These are phyloP conservation scores for Candida sp. DNA, from an alignment of 1,139 yeast genomes.

Conservation along the genomic window DNA sequence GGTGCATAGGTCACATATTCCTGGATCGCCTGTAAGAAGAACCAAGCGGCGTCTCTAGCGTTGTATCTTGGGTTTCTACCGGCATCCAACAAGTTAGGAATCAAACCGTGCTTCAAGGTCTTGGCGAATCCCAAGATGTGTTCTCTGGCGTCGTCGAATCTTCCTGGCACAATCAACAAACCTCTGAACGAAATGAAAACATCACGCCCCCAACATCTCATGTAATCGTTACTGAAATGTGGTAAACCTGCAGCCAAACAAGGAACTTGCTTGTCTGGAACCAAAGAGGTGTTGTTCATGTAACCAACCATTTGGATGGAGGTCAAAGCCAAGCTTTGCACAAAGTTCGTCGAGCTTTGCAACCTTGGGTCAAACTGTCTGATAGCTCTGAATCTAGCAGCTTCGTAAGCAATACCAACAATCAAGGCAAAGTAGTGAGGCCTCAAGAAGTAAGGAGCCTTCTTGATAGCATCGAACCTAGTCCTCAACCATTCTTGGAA, in stretches of 20 bases:
- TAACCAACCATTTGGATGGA: constrained; percentile 88
- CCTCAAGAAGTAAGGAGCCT: constrained; percentile 76
- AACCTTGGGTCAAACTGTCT: constrained; percentile 57
- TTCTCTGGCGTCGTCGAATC: constrained; percentile 76
- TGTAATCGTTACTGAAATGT: constrained; percentile 86
- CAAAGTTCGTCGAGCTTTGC: constrained; percentile 68
- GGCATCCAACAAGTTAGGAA: constrained; percentile 91
- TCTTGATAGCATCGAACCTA: constrained; percentile 66
- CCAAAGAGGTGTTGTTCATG: constrained; percentile 76
- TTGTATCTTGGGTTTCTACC: constrained; percentile 94
- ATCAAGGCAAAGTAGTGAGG: constrained; percentile 89
- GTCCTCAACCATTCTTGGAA: constrained; percentile 72
- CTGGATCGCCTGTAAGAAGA: constrained; percentile 85
- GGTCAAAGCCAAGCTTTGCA: constrained; percentile 79
- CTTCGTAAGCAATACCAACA: constrained; percentile 82
- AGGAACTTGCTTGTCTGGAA: constrained; percentile 66
- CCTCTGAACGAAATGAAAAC: constrained; percentile 91
- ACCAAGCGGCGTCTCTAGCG: constrained; percentile 98
- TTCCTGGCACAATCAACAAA: constrained; percentile 72
- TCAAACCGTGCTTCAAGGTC: constrained; percentile 92
- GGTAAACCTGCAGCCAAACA: constrained; percentile 97
- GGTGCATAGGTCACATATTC: constrained; percentile 78
- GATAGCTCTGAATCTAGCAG: constrained; percentile 72
- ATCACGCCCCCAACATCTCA: constrained; percentile 99
- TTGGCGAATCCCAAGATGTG: constrained; percentile 91